Evolutionary conservation across 169 alveolate species (phyloP).

Genomic region (Plasmodium blacklocki): DNA sequence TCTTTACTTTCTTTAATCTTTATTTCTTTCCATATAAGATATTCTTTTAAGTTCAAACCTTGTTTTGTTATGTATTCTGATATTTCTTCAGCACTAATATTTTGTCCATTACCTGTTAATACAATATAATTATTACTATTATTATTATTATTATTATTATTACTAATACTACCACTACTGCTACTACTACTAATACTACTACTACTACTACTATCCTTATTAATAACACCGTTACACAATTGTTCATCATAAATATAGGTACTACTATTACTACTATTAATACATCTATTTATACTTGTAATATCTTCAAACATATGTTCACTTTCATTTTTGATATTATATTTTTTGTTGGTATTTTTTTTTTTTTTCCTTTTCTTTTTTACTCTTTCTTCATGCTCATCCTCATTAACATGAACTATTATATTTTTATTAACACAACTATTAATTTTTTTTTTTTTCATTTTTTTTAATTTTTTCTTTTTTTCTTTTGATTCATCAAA

Average conservation of each 20-base stretch:
- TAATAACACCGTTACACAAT: no score
- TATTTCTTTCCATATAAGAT: conserved; percentile 50
- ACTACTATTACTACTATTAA: not conserved
- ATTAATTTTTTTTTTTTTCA: not conserved
- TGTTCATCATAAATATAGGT: no score
- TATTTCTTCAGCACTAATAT: not conserved
- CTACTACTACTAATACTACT: not conserved
- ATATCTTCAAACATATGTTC: not conserved
- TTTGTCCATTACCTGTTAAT: not conserved
- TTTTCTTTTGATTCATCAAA: not conserved
- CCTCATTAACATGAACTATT: not conserved
- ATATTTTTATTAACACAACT: not conserved
- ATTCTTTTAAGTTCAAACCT: conserved; percentile 28
- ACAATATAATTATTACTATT: not conserved
- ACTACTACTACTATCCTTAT: not conserved
- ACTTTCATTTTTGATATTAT: not conserved
- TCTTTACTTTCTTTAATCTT: conserved; percentile 42
- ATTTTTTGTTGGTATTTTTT: not conserved
- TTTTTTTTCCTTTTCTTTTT: not conserved
- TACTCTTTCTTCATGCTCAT: not conserved
- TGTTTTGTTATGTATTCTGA: not conserved
- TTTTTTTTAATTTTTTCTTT: conserved; percentile 1
- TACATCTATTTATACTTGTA: not conserved
- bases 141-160: not conserved
- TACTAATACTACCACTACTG: not conserved